phyloP scores from a whole-genome alignment of 2,329 filamentous ascomycete genomes.

The Fusarium cyanostomum region DNA sequence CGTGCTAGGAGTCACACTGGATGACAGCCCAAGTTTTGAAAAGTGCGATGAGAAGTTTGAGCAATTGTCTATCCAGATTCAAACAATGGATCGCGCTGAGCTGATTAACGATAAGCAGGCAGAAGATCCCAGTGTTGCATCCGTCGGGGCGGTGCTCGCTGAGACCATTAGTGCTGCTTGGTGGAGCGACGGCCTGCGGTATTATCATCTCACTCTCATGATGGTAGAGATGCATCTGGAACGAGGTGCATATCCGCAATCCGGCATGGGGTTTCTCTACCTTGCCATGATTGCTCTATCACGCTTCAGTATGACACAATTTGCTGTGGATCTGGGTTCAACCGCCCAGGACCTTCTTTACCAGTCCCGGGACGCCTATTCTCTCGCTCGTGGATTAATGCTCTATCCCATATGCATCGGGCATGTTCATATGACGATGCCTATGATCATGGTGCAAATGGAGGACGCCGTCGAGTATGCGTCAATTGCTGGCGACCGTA shows the following conservation, averaged over 20 bases:
- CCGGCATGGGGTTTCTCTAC: slow-evolving; percentile 73
- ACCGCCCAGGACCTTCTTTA: slow-evolving; percentile 72
- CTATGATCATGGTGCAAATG: slow-evolving; percentile 65
- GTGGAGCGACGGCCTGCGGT: slow-evolving; percentile 77
- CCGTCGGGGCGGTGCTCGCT: slow-evolving; percentile 74
- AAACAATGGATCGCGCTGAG: slow-evolving; percentile 61
- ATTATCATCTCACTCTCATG: slow-evolving; percentile 74
- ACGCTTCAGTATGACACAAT: slow-evolving; percentile 75
- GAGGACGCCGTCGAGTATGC: slow-evolving; percentile 74
- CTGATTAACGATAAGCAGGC: slow-evolving; percentile 55
- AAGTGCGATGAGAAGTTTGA: slow-evolving; percentile 81
- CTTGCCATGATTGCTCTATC: slow-evolving; percentile 73
- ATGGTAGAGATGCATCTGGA: slow-evolving; percentile 73
- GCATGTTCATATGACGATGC: slow-evolving; percentile 72
- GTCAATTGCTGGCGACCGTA: slow-evolving; percentile 73
- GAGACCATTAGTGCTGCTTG: slow-evolving; percentile 76
- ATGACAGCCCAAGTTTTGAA: slow-evolving; percentile 74
- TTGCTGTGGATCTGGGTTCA: slow-evolving; percentile 71
- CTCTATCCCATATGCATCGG: slow-evolving; percentile 75
- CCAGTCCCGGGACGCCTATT: slow-evolving; percentile 70
- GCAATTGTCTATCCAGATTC: slow-evolving; percentile 66
- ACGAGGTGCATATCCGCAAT: slow-evolving; percentile 73
- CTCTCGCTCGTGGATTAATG: slow-evolving; percentile 73
- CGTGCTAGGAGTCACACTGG: slow-evolving; percentile 73
- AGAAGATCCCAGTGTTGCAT: slow-evolving; percentile 65